Evolutionary conservation across 1,139 yeast species (phyloP), one percentile per base, ranked within the genome.

Genomic region (Kluyveromyces sp.): DNA sequence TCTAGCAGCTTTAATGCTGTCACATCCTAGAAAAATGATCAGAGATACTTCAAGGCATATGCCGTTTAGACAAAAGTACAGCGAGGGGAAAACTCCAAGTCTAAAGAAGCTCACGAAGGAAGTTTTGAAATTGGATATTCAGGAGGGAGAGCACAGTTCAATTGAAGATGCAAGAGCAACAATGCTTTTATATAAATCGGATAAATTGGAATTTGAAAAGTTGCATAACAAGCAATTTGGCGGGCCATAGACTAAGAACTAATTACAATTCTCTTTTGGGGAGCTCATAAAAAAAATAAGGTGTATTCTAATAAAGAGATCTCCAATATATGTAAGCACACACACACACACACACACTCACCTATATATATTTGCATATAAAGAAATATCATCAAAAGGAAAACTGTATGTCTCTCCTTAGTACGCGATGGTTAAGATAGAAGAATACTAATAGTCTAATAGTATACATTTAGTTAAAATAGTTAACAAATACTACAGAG

Each of bases 101-200:
- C 70, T 90, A 58, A 86, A 83, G 62, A 80, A 75, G 53, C 68
- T 90, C 31, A 68, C 85, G 0, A 68, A 71, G 47, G 80, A 77
- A 55, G 70, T 83, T 36, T 66, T 87, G 42, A 72, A 76, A 1
- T 50, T 77, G 2, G 80, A 77, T 7, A 87, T 90, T 51, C 97
- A 90, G 64, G 69, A 68, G 0, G 88, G 83, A 0, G 75, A 79
- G 50, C 97, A 90, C 67, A 83, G 94, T 6, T 86, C 96, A 0
- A 86, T 90, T 1, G 96, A 87, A 60, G 97, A 89, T 68, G 96
- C 97, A 0, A 76, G 79, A 55, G 92, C 92, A 1, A 80, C 96
- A 0, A 88, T 89, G 96, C 67, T 82, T 47, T 64, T 89, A 29
- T 89, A 79, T 60, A 73, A 88, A 50, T 60, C 77, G 47, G 75